These are phyloP conservation scores for Phytophthora colocasiae DNA, from an alignment of 352 stramenopile species.

Conservation along the genomic window DNA sequence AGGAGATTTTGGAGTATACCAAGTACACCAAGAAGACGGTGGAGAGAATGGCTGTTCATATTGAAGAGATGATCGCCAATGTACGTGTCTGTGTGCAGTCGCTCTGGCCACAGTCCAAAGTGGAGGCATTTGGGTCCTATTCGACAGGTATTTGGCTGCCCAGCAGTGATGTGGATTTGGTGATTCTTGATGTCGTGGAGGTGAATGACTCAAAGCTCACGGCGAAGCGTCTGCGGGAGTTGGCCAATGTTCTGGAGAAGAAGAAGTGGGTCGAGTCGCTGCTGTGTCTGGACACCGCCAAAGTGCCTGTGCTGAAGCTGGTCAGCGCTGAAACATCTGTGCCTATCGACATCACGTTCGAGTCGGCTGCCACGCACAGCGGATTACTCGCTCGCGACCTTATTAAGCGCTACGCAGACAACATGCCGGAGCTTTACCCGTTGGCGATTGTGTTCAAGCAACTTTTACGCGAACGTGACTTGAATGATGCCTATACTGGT, in stretches of 20 bases:
- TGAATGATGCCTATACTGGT: slow-evolving; percentile 93
- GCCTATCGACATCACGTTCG: slow-evolving; percentile 88
- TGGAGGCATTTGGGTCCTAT: slow-evolving; percentile 89
- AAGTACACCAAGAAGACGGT: slow-evolving; percentile 76
- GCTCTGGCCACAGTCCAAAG: slow-evolving; percentile 76
- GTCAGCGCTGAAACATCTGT: slow-evolving; percentile 78
- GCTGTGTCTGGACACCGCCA: slow-evolving; percentile 83
- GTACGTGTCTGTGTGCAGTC: slow-evolving; percentile 69
- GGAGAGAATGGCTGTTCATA: slow-evolving; percentile 78
- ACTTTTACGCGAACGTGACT: slow-evolving; percentile 84
- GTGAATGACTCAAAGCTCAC: slow-evolving; percentile 67
- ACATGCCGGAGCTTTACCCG: slow-evolving; percentile 89
- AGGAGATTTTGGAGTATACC: slow-evolving; percentile 85
- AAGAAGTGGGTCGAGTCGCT: slow-evolving; percentile 85
- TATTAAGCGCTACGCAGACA: slow-evolving; percentile 84
- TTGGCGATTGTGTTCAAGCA: slow-evolving; percentile 93
- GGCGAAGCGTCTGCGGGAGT: slow-evolving; percentile 60
- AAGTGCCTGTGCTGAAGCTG: slow-evolving; percentile 87
- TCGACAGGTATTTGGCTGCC: slow-evolving; percentile 89
- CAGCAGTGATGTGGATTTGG: slow-evolving; percentile 87
- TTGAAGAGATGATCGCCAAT: slow-evolving; percentile 86
- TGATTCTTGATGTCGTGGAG: slow-evolving; percentile 79
- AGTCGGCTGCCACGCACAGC: slow-evolving; percentile 83
- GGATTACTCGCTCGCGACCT: slow-evolving; percentile 84
- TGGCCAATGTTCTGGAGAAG: slow-evolving; percentile 62